These are phyloP conservation scores for Emergomyces orientalis DNA, from an alignment of 2,329 filamentous ascomycete species.

Conservation along the genomic window DNA sequence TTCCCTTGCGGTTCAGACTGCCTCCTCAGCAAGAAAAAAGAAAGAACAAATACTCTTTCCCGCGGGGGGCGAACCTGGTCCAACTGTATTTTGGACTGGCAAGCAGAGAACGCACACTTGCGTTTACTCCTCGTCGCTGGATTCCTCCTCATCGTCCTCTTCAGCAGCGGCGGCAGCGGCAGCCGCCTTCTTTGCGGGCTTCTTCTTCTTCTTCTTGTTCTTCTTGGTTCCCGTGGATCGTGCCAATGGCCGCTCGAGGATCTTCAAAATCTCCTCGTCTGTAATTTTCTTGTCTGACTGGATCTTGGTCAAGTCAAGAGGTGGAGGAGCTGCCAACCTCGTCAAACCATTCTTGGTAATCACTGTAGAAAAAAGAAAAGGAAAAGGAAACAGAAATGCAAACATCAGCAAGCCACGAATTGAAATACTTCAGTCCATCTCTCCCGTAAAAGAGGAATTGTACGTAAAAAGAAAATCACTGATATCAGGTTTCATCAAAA, in stretches of 20 bases:
- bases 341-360: slow-evolving; percentile 97
- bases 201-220: slow-evolving; percentile 88
- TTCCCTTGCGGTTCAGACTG: neutral
- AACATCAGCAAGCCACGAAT: neutral
- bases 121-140: slow-evolving; percentile 33
- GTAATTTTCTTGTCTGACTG: slow-evolving; percentile 97
- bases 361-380: slow-evolving; percentile 43
- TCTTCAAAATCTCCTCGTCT: slow-evolving; percentile 90
- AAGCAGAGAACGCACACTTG: neutral
- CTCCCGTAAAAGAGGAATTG: neutral
- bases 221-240: slow-evolving; percentile 59
- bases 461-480: slow-evolving; percentile 1
- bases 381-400: neutral
- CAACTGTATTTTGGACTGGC: neutral
- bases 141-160: slow-evolving; percentile 26
- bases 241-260: slow-evolving; percentile 75
- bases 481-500: slow-evolving; percentile 20
- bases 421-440: neutral
- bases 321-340: slow-evolving; percentile 67
- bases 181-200: slow-evolving; percentile 41
- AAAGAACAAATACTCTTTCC: neutral
- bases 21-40: neutral
- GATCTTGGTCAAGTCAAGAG: slow-evolving; percentile 69
- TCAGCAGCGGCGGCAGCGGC: slow-evolving; percentile 29
- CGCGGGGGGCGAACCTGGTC: neutral